phyloP scores from a whole-genome alignment of 2,329 filamentous ascomycete species.

The Hypoxylon sp. region DNA sequence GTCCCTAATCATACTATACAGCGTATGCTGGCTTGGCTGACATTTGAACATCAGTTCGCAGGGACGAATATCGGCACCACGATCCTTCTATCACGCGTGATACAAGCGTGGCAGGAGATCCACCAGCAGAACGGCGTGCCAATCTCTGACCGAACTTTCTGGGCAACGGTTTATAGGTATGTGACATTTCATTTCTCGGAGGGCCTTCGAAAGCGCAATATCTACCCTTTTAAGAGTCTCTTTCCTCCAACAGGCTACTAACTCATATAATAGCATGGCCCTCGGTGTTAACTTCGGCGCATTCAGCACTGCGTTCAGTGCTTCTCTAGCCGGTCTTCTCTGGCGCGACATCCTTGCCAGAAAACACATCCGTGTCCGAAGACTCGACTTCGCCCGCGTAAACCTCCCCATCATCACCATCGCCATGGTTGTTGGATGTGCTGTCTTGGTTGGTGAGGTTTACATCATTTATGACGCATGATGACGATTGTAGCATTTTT shows the following conservation, averaged over 20 bases:
- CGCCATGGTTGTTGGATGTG: conserved; percentile 65
- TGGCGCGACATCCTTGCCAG: conserved; percentile 75
- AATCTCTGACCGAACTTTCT: conserved; percentile 73
- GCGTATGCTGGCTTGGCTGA: conserved; percentile 11
- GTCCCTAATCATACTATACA: too few relatives aligned
- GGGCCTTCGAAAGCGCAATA: neutral
- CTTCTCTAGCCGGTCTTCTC: conserved; percentile 73
- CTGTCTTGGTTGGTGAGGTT: conserved; percentile 63
- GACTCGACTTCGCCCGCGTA: conserved; percentile 71
- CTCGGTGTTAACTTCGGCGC: conserved; percentile 79
- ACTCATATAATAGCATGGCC: conserved; percentile 64
- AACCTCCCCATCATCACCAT: conserved; percentile 77
- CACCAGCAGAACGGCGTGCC: conserved; percentile 55
- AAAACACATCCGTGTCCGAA: conserved; percentile 72
- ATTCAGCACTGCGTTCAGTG: conserved; percentile 76
- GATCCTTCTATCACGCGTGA: conserved; percentile 74
- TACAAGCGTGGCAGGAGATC: conserved; percentile 73
- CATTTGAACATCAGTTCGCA: conserved; percentile 64
- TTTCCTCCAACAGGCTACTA: conserved; percentile 3
- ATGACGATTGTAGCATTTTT: conserved; percentile 6
- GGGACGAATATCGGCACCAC: conserved; percentile 81
- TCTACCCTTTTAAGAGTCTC: too few relatives aligned
- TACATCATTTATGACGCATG: conserved; percentile 54
- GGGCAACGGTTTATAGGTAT: conserved; percentile 71
- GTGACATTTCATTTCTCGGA: neutral